These are phyloP conservation scores for Daldinia bambusicola DNA, from an alignment of 495 filamentous ascomycete species.

Conservation along the genomic window DNA sequence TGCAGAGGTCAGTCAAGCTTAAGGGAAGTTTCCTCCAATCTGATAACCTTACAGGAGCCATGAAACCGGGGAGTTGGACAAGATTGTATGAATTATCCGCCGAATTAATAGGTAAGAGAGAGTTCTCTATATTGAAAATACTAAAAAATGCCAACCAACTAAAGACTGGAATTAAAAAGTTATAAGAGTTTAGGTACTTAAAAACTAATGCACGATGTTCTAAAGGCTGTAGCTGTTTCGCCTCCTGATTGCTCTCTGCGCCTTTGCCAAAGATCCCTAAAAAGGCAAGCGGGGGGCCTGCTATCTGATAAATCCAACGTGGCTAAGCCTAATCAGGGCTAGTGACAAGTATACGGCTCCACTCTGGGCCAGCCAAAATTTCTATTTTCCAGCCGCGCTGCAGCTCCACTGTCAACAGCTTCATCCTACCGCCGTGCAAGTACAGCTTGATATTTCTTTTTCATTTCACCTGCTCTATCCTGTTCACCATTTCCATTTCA, in stretches of 20 bases:
- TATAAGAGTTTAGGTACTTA: neutral
- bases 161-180: neutral
- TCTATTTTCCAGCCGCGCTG: slow-evolving; percentile 51
- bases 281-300: slow-evolving; percentile 32
- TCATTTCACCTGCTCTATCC: slow-evolving; percentile 13
- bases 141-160: neutral
- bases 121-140: neutral
- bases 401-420: slow-evolving; percentile 45
- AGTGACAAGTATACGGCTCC: slow-evolving; percentile 15
- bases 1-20: slow-evolving; percentile 82
- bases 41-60: slow-evolving; percentile 53
- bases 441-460: slow-evolving; percentile 32
- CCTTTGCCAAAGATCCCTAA: slow-evolving; percentile 12
- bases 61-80: slow-evolving; percentile 1
- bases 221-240: neutral
- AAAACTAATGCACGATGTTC: neutral
- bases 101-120: neutral
- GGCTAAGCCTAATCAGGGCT: slow-evolving; percentile 17
- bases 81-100: neutral
- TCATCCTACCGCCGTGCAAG: slow-evolving; percentile 22
- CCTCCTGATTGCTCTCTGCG: slow-evolving; percentile 5
- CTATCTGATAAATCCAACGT: slow-evolving; percentile 13
- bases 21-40: slow-evolving; percentile 87
- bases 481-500: neutral
- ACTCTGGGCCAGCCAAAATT: slow-evolving; percentile 47